These are phyloP conservation scores for Polytrichum formosum DNA, from an alignment of 225 moss, liverwort and hornwort species.

Conservation along the genomic window DNA sequence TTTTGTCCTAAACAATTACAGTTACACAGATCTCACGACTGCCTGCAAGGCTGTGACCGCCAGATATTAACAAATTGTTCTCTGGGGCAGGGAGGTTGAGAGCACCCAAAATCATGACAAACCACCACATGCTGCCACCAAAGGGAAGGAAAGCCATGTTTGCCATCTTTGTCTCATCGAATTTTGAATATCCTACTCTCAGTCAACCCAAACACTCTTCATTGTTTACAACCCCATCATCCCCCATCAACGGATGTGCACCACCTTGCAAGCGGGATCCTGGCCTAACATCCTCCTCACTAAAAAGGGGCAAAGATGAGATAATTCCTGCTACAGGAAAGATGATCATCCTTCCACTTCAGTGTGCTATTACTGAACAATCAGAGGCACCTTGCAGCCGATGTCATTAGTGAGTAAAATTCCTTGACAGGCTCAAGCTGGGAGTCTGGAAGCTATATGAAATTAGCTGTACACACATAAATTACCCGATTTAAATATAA, in stretches of 20 bases:
- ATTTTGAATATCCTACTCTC: background rate
- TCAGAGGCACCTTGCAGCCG: conserved; percentile 3
- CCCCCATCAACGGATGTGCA: background rate
- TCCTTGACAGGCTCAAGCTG: conserved; percentile 1
- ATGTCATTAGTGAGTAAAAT: conserved; percentile 1
- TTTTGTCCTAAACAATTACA: conserved; percentile 16
- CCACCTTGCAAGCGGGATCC: background rate
- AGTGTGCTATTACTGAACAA: background rate
- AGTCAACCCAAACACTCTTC: conserved; percentile 2
- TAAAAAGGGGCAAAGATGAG: conserved; percentile 10
- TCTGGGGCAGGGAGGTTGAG: background rate
- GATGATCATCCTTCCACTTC: conserved; percentile 12
- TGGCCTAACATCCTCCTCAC: conserved; percentile 3
- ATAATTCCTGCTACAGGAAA: conserved; percentile 5
- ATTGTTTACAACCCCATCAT: background rate
- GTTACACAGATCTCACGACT: conserved; percentile 11
- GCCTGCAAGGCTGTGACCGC: conserved; percentile 12
- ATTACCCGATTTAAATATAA: conserved; percentile 9
- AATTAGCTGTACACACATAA: conserved; percentile 40
- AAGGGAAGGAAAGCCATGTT: background rate
- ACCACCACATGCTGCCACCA: no score
- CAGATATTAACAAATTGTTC: conserved; percentile 19
- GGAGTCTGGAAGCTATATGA: conserved; percentile 8
- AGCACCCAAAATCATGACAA: background rate
- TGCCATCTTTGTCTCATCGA: background rate